A percentile compares a stretch with the other conserved stretches of the same genome.
Evolutionary conservation across 1,284 basidiomycete genomes (phyloP).

Genomic region (Calocybe gambosa): DNA sequence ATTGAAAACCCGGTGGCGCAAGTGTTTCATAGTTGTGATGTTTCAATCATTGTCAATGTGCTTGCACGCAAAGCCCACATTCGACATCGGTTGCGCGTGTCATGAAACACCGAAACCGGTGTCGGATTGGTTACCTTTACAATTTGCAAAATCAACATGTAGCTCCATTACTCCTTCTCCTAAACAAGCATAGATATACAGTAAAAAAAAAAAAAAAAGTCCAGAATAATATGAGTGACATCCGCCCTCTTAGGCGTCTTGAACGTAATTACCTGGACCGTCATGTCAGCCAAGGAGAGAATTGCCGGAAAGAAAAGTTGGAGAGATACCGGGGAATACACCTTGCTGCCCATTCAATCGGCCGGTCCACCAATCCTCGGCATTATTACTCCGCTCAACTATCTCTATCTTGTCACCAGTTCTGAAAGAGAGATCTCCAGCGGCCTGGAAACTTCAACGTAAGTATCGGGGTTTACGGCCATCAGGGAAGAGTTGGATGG

Average conservation of each 20-base stretch:
- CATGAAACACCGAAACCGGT: no score
- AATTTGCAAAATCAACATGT: no score
- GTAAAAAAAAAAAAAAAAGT: neutral
- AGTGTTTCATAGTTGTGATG: no score
- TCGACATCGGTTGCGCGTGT: no score
- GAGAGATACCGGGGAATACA: constrained; percentile 79
- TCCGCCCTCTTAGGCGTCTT: constrained; percentile 33
- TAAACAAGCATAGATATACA: neutral
- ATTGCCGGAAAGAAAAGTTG: constrained; percentile 1
- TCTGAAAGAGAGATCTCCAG: constrained; percentile 89
- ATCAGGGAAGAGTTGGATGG: constrained; percentile 3
- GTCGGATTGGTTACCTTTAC: no score
- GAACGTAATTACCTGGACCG: constrained; percentile 47
- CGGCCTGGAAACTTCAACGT: constrained; percentile 50
- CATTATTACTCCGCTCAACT: constrained; percentile 75
- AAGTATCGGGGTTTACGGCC: constrained; percentile 4
- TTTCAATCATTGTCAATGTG: no score
- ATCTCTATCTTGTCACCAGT: constrained; percentile 94
- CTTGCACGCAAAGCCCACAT: no score
- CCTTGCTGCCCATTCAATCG: constrained; percentile 80
- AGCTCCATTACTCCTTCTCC: neutral
- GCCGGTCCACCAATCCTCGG: constrained; percentile 99
- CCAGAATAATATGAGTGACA: neutral
- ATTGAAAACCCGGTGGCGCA: no score
- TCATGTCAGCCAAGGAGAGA: constrained; percentile 6